Conservation (phyloP, 495 filamentous ascomycete species). For the Penicillium soppii region DNA sequence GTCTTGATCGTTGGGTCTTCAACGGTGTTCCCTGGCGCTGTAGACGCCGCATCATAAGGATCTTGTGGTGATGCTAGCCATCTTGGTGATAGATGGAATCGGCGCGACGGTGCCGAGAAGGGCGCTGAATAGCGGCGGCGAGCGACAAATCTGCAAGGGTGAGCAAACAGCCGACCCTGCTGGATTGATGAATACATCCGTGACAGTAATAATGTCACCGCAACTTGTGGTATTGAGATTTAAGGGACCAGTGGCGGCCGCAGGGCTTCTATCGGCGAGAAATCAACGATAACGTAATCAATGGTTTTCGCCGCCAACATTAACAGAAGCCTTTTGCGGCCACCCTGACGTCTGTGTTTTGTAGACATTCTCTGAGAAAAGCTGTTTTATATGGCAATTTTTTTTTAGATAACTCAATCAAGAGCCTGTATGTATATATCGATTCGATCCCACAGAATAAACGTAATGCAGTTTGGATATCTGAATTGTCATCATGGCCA, state of each 20-base stretch:
- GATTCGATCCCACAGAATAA: too few relatives aligned
- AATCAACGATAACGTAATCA: constrained; percentile 1
- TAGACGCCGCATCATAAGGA: constrained; percentile 23
- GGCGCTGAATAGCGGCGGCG: constrained; percentile 41
- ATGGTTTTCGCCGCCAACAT: background rate
- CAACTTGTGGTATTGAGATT: constrained; percentile 22
- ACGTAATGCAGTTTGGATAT: too few relatives aligned
- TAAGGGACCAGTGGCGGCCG: constrained; percentile 16
- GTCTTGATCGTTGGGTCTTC: constrained; percentile 25
- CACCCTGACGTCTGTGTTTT: background rate
- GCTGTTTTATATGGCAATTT: too few relatives aligned
- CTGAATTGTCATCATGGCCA: too few relatives aligned
- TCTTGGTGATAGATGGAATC: constrained; percentile 37
- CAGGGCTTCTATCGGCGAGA: background rate
- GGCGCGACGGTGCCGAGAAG: constrained; percentile 26
- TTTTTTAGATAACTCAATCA: too few relatives aligned
- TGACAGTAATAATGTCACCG: constrained; percentile 27
- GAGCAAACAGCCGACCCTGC: constrained; percentile 35
- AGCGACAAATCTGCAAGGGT: constrained; percentile 45
- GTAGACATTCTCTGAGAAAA: too few relatives aligned
- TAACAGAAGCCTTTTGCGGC: background rate
- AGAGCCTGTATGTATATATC: too few relatives aligned
- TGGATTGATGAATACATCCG: constrained; percentile 48
- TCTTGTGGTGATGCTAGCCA: constrained; percentile 37
- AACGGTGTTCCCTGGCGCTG: constrained; percentile 18